These are phyloP conservation scores for Saturnispora sanitii DNA, from an alignment of 805 yeast genomes.

Conservation along the genomic window DNA sequence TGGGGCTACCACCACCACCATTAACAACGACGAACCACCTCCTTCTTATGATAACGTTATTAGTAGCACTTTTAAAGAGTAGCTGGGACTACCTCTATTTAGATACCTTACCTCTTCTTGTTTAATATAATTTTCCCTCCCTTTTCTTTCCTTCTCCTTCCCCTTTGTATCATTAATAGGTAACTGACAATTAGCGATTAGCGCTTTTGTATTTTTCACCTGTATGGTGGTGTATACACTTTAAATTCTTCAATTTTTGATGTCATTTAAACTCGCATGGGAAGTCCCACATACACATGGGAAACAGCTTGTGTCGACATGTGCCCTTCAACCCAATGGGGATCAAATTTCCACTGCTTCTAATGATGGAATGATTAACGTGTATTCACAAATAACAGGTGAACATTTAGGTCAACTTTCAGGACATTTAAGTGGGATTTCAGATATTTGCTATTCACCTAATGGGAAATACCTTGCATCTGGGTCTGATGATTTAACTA, in stretches of 20 bases:
- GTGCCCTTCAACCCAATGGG: constrained; percentile 57
- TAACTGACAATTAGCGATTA: too few relatives aligned
- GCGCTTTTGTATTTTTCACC: too few relatives aligned
- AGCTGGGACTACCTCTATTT: not conserved
- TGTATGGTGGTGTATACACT: too few relatives aligned
- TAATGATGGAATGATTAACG: constrained; percentile 46
- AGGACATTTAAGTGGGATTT: constrained; percentile 66
- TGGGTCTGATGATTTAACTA: constrained; percentile 77
- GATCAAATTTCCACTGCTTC: constrained; percentile 45
- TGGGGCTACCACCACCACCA: not conserved
- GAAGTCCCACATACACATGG: not conserved
- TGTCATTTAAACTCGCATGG: not conserved
- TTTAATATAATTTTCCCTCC: not conserved
- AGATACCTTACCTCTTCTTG: not conserved
- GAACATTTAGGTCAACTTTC: constrained; percentile 25
- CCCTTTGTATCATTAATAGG: constrained; percentile 1
- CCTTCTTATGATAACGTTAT: constrained; percentile 30
- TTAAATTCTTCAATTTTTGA: too few relatives aligned
- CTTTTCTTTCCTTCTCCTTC: not conserved
- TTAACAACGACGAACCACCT: constrained; percentile 18
- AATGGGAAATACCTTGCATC: constrained; percentile 66
- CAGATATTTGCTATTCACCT: constrained; percentile 72
- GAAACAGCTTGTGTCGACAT: constrained; percentile 30
- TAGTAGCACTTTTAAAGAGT: constrained; percentile 16
- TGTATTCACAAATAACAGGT: constrained; percentile 40